Base-by-base conservation (phyloP, 1,284 basidiomycete genomes). In the Marasmius sp. region DNA sequence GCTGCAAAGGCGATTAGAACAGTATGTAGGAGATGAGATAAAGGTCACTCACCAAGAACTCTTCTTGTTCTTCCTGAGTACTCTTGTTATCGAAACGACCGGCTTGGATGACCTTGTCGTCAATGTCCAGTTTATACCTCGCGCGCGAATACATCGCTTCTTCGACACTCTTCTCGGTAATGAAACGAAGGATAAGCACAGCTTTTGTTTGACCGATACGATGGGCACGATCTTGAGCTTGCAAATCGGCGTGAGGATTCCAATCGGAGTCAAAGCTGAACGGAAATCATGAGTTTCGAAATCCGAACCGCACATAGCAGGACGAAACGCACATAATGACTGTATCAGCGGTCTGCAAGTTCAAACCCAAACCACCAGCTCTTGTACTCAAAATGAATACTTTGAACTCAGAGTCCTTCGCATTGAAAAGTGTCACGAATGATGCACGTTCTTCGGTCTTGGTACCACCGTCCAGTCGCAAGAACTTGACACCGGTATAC, bases 11-110 rank as follows among this genome's bases (percentile, higher is more conserved):
- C 47, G 47, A 4, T 64, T n/a, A 39, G 49, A 62, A n/a, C 11
- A 48, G 10, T 9, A 33, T 59, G 47, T 64, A 50, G 65, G 47
- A 51, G 37, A 20, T 63, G 63, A 60, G 16, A 18, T 57, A 43
- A 39, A 53, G 50, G 67, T 66, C 64, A 74, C 90, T 74, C 72
- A 94, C 93, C 75, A 98, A 79, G 69, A 97, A 91, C 71, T 94
- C 91, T 73, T 99, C 97, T 70, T 97, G 95, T 75, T 99, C 97
- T 73, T 97, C 96, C 64, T 94, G 93, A 1, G 95, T 97, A 18
- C 96, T 97, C 77, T 98, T 97, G 77, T 99, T 97, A 77, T 99
- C 97, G 81, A 98, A 99, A 63, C 95, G 94, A 84, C 97, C 97
- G 58, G 97, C 97, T 79, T 98, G 95, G 71, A 98, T 97, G 78